These are phyloP conservation scores for Gentiana dahurica DNA, from an alignment of 257 asterid genomes.

Conservation along the genomic window DNA sequence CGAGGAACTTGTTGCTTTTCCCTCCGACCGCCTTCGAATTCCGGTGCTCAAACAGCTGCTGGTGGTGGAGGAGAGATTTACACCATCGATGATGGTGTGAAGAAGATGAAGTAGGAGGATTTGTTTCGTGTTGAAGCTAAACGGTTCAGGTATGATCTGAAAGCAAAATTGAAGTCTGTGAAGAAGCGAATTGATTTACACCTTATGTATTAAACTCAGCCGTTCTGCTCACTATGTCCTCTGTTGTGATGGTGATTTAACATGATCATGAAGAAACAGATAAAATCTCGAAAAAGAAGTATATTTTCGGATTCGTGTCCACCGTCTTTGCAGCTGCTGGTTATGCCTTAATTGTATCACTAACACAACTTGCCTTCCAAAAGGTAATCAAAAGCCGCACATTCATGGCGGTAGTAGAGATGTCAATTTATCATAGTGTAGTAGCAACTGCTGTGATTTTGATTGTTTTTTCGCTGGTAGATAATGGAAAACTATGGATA, in stretches of 20 bases:
- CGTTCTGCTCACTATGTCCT: slow-evolving; percentile 36
- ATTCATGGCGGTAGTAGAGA: slow-evolving; percentile 11
- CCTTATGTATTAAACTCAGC: slow-evolving; percentile 33
- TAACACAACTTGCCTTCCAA: slow-evolving; percentile 21
- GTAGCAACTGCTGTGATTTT: slow-evolving; percentile 17
- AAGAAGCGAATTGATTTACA: slow-evolving; percentile 10
- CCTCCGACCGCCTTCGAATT: too few relatives aligned
- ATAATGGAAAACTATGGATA: slow-evolving; percentile 30
- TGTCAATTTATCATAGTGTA: slow-evolving; percentile 19
- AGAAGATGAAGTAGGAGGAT: too few relatives aligned
- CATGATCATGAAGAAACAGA: slow-evolving; percentile 26
- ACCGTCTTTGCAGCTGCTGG: slow-evolving; percentile 29
- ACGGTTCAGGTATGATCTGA: too few relatives aligned
- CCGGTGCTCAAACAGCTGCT: too few relatives aligned
- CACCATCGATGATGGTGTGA: too few relatives aligned
- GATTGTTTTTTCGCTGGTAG: slow-evolving; percentile 29
- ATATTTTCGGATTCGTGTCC: slow-evolving; percentile 20
- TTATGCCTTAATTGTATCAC: slow-evolving; percentile 21
- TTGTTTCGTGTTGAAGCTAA: too few relatives aligned
- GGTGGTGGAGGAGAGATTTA: too few relatives aligned
- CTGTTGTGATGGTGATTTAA: slow-evolving; percentile 48
- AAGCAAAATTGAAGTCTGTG: too few relatives aligned
- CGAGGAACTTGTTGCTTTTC: too few relatives aligned
- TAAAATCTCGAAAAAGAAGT: slow-evolving; percentile 10
- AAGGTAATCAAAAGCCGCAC: slow-evolving; percentile 18